Percentiles rank a stretch among this genome's conserved stretches.
Conservation (phyloP, 768 basidiomycete genomes). For the Boletus huronensis region DNA sequence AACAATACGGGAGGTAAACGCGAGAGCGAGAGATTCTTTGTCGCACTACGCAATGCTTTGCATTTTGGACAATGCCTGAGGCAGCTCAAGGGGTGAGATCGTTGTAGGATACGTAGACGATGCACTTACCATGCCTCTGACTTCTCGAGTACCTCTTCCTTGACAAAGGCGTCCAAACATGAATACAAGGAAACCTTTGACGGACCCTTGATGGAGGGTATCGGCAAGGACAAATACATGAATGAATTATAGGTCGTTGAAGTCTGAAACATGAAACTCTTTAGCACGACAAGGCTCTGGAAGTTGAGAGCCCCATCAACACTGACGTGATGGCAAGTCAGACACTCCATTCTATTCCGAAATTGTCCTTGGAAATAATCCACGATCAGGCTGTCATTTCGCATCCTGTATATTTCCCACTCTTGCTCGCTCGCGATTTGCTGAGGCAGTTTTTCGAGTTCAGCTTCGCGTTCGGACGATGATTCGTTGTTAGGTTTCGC, state of each 20-base stretch:
- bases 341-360: slow-evolving; percentile 80
- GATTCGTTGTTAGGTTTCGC: slow-evolving; percentile 60
- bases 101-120: background rate
- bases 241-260: slow-evolving; percentile 97
- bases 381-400: slow-evolving; percentile 92
- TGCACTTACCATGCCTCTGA: slow-evolving; percentile 84
- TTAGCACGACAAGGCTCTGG: slow-evolving; percentile 12
- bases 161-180: slow-evolving; percentile 89
- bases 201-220: slow-evolving; percentile 61
- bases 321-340: slow-evolving; percentile 83
- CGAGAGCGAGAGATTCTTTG: slow-evolving; percentile 84
- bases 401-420: slow-evolving; percentile 85
- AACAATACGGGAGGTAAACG: slow-evolving; percentile 90
- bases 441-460: slow-evolving; percentile 80
- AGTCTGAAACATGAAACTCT: slow-evolving; percentile 50
- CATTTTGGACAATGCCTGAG: slow-evolving; percentile 91
- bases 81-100: background rate
- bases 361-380: slow-evolving; percentile 99
- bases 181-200: slow-evolving; percentile 65
- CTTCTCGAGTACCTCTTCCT: slow-evolving; percentile 85
- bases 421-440: slow-evolving; percentile 90
- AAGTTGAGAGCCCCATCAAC: background rate
- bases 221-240: slow-evolving; percentile 90
- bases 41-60: slow-evolving; percentile 81
- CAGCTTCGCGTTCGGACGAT: slow-evolving; percentile 80